phyloP scores from a whole-genome alignment of 768 basidiomycete genomes.

The Mycena latifolia region DNA sequence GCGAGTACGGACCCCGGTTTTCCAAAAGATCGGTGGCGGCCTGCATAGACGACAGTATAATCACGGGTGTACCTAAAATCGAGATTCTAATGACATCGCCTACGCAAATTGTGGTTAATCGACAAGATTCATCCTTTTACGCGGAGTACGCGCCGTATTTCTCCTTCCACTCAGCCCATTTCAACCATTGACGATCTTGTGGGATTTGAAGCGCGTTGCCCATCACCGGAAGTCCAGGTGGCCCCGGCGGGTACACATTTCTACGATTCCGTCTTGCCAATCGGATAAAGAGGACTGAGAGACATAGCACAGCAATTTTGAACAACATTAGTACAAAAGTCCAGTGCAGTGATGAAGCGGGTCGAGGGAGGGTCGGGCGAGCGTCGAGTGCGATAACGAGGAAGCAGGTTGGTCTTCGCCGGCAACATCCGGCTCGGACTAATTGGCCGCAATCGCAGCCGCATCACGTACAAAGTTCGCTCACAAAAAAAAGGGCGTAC shows the following conservation, averaged over 20 bases:
- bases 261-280: background rate
- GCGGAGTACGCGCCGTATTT: constrained; percentile 34
- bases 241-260: constrained; percentile 30
- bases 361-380: too few species aligned
- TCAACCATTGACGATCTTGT: constrained; percentile 36
- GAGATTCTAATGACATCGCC: constrained; percentile 43
- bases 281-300: background rate
- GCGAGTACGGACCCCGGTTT: constrained; percentile 34
- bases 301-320: background rate
- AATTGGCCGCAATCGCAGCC: too few species aligned
- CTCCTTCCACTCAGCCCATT: constrained; percentile 37
- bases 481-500: too few species aligned
- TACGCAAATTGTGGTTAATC: constrained; percentile 1
- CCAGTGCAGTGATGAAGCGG: too few species aligned
- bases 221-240: constrained; percentile 31
- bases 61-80: constrained; percentile 41
- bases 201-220: constrained; percentile 41
- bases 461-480: too few species aligned
- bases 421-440: too few species aligned
- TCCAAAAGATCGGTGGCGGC: constrained; percentile 45
- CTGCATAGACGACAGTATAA: constrained; percentile 42
- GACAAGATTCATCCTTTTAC: background rate
- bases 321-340: background rate
- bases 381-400: background rate
- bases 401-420: too few species aligned